A percentile compares a stretch with the other conserved stretches of the same genome.
These are phyloP conservation scores for Hebeloma cylindrosporum DNA, from an alignment of 768 basidiomycete species.

Conservation along the genomic window DNA sequence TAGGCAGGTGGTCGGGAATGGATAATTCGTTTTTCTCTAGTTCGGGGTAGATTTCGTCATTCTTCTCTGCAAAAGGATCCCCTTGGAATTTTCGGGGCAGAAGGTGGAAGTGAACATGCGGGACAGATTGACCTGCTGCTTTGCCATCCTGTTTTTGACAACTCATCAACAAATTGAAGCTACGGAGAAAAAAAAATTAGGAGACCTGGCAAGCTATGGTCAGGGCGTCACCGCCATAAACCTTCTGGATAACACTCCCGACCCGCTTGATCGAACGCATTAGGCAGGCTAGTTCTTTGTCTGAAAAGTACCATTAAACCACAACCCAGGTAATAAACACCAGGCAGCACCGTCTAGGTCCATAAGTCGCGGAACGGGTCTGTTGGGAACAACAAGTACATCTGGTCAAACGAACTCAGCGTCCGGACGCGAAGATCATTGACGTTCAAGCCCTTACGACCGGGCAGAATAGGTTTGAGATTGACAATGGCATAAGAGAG, in stretches of 20 bases:
- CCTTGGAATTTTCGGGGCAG: slow-evolving; percentile 76
- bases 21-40: slow-evolving; percentile 72
- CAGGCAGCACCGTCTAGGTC: slow-evolving; percentile 48
- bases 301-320: slow-evolving; percentile 22
- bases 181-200: neutral
- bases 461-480: slow-evolving; percentile 90
- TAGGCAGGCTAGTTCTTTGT: slow-evolving; percentile 74
- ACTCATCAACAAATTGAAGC: neutral
- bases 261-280: slow-evolving; percentile 81
- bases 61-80: slow-evolving; percentile 61
- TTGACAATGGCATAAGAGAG: slow-evolving; percentile 89
- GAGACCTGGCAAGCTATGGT: slow-evolving; percentile 88
- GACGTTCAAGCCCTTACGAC: slow-evolving; percentile 58
- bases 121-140: slow-evolving; percentile 77
- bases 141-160: slow-evolving; percentile 67
- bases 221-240: slow-evolving; percentile 78
- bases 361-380: slow-evolving; percentile 54
- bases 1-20: no score
- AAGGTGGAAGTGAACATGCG: slow-evolving; percentile 96
- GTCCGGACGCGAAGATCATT: neutral
- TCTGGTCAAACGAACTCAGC: slow-evolving; percentile 35
- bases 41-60: slow-evolving; percentile 78
- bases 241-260: slow-evolving; percentile 76
- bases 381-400: slow-evolving; percentile 59
- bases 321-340: neutral